Percentiles rank a stretch among this genome's conserved stretches.
Conservation (phyloP, 2,329 filamentous ascomycete genomes). For the Colletotrichum noveboracense region DNA sequence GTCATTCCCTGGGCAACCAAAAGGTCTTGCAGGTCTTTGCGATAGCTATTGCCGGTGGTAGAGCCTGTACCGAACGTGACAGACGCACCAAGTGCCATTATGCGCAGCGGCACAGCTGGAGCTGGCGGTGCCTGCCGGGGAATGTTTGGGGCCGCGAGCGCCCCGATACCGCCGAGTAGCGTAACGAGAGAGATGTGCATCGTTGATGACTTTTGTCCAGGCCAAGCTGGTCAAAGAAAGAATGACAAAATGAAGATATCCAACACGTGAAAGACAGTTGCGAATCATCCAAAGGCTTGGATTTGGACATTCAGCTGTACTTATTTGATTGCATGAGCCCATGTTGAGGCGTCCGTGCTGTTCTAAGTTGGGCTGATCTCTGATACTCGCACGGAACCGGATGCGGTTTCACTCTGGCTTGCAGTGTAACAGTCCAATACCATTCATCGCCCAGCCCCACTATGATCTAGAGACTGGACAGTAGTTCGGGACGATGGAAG, state of each 20-base stretch:
- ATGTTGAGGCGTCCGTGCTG: neutral
- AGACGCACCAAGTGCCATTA: slow-evolving; percentile 16
- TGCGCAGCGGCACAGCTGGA: neutral
- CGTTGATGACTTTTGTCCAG: neutral
- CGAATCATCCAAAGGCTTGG: neutral
- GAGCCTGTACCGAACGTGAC: slow-evolving; percentile 26
- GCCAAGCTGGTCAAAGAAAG: neutral
- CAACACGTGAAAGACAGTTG: neutral
- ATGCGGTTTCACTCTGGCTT: neutral
- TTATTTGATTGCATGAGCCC: neutral
- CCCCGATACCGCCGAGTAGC: neutral
- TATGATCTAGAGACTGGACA: neutral
- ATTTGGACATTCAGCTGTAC: neutral
- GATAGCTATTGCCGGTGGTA: slow-evolving; percentile 41
- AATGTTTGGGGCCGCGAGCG: neutral
- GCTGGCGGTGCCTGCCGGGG: slow-evolving; percentile 1
- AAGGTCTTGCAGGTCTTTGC: slow-evolving; percentile 31
- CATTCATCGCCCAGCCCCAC: no score
- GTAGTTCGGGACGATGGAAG: neutral
- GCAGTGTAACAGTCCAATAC: neutral
- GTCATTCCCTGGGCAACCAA: slow-evolving; percentile 2
- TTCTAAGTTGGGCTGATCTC: neutral
- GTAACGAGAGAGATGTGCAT: neutral
- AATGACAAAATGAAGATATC: neutral
- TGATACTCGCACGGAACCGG: slow-evolving; percentile 17